Evolutionary conservation across 192 early-diverging fungal species (phyloP).

Genomic region (Podila epicladia): DNA sequence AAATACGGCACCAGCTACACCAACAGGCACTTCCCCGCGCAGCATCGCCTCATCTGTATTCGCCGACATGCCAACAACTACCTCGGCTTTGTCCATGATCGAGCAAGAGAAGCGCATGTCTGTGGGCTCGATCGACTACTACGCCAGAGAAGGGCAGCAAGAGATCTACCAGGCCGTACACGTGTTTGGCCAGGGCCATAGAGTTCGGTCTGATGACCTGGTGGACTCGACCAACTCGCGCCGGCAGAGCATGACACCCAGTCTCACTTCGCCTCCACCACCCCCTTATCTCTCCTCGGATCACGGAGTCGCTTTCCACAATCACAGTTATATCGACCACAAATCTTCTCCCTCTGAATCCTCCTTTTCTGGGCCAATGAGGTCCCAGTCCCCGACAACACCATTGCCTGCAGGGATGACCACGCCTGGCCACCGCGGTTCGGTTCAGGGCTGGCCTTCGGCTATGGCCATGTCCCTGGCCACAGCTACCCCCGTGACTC

Average conservation of each 20-base stretch:
- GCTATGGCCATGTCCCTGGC: constrained; percentile 17
- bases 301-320: constrained; percentile 17
- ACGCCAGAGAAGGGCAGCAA: not conserved
- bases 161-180: not conserved
- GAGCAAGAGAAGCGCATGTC: constrained; percentile 25
- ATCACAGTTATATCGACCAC: constrained; percentile 1
- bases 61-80: constrained; percentile 17
- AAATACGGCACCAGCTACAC: not conserved
- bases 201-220: not conserved
- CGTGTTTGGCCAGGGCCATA: not conserved
- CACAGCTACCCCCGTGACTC: not conserved
- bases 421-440: not conserved
- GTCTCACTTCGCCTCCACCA: constrained; percentile 23
- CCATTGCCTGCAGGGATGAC: not conserved
- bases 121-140: constrained; percentile 1
- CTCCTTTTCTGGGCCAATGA: not conserved
- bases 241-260: constrained; percentile 9
- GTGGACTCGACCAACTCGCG: constrained; percentile 6
- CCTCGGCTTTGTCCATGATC: constrained; percentile 25
- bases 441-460: constrained; percentile 25
- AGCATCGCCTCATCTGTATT: not conserved
- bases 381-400: not conserved
- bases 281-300: constrained; percentile 40
- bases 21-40: not conserved
- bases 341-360: constrained; percentile 4